Base-by-base conservation (phyloP, 345 rosid species). In the Dipteronia dyeriana region DNA sequence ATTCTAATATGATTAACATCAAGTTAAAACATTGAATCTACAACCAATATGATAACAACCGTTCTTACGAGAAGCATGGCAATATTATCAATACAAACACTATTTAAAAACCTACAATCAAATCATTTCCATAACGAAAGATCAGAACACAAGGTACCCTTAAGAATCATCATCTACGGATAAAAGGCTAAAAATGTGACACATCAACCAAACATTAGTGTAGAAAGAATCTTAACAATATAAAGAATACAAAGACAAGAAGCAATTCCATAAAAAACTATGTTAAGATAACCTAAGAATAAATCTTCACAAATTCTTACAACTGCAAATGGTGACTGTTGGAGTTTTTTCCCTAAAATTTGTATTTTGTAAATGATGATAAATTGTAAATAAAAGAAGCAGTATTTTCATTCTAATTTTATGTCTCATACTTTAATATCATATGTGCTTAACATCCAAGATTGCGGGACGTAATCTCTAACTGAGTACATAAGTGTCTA, bases 251-350 rank as follows among this genome's bases (percentile, higher is more conserved):
- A 19, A 34, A 25, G 1, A 17, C 62, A 38, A 38, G 25, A 67
- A 59, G 19, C 38, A 61, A 54, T 75, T 79, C 66, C 20, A 51
- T 49, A 22, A 45, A 17, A 73, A 73, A 25, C 47, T 74, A 63
- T 2, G 38, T 25, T 45, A 39, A n/a, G 29, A 41, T 14, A 74
- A 61, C 49, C 25, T 13, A 20, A 57, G 26, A 26, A 66, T 47
- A 66, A 47, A 41, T 34, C 68, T 54, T 19, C 60, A 14, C 60
- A 45, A 45, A 57, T n/a, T n/a, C 76, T 19, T 51, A 62, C 39
- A 34, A 14, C 25, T 72, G 59, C 23, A 77, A 75, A 26, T 31
- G 14, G 62, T 26, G 62, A 66, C n/a, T n/a, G n/a, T n/a, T n/a
- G n/a, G n/a, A n/a, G n/a, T n/a, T n/a, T n/a, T n/a, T n/a, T n/a